Evolutionary conservation across 352 stramenopile species (phyloP).

Genomic region (Phytophthora europaea): DNA sequence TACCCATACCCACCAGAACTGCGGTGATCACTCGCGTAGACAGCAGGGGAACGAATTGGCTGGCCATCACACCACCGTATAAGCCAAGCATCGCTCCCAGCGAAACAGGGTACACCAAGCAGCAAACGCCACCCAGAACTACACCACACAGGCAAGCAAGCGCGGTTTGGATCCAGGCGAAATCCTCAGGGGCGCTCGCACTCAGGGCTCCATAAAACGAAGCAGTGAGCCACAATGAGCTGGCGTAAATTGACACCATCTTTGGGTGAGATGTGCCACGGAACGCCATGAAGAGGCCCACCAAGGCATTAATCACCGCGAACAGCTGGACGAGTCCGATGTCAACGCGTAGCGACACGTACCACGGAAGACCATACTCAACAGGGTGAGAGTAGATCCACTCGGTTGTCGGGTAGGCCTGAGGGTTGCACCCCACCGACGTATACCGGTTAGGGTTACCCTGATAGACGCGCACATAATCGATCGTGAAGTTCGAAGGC

Average conservation of each 20-base stretch:
- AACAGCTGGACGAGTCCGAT: constrained; percentile 56
- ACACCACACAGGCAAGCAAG: constrained; percentile 78
- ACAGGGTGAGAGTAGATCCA: constrained; percentile 94
- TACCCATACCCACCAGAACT: constrained; percentile 51
- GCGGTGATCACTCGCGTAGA: constrained; percentile 67
- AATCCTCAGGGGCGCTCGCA: constrained; percentile 49
- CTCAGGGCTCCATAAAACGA: constrained; percentile 80
- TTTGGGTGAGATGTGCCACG: constrained; percentile 62
- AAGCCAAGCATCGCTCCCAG: constrained; percentile 76
- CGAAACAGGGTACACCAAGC: constrained; percentile 65
- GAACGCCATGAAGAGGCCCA: constrained; percentile 70
- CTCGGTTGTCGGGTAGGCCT: constrained; percentile 88
- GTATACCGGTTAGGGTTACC: constrained; percentile 91
- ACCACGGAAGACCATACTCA: constrained; percentile 87
- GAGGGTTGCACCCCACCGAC: constrained; percentile 94
- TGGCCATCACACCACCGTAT: constrained; percentile 66
- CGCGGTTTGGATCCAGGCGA: constrained; percentile 75
- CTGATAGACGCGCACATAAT: constrained; percentile 97
- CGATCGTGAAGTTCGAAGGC: constrained; percentile 95
- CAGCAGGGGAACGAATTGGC: constrained; percentile 77
- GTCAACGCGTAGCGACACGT: constrained; percentile 72
- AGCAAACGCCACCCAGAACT: constrained; percentile 77
- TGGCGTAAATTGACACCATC: constrained; percentile 63
- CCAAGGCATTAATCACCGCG: constrained; percentile 64
- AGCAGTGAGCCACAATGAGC: constrained; percentile 68